A percentile compares a stretch with the other conserved stretches of the same genome.
Conservation (phyloP, 2,329 filamentous ascomycete genomes). For the Fusarium brachygibbosum region DNA sequence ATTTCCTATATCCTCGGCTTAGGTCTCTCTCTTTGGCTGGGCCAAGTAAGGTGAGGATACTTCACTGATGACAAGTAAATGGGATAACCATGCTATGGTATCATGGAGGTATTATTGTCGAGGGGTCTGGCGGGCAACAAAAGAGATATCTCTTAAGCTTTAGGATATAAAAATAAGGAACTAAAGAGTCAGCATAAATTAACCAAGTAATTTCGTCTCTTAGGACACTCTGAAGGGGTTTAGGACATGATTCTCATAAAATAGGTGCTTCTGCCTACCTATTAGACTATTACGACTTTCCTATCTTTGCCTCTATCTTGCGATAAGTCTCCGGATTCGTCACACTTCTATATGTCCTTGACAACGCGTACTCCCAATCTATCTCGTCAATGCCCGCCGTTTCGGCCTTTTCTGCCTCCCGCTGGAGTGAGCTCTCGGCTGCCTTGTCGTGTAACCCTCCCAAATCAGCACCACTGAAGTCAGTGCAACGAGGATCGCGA, state of each 20-base stretch:
- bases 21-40: no score
- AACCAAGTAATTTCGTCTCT: no score
- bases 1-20: no score
- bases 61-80: no score
- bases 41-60: no score
- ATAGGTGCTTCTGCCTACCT: not conserved
- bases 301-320: slow-evolving; percentile 46
- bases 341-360: slow-evolving; percentile 65
- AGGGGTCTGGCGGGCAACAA: no score
- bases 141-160: no score
- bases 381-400: slow-evolving; percentile 50
- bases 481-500: slow-evolving; percentile 73
- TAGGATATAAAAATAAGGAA: no score
- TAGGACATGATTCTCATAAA: not conserved
- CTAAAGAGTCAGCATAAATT: no score
- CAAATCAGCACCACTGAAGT: slow-evolving; percentile 80
- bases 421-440: slow-evolving; percentile 62
- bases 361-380: slow-evolving; percentile 68
- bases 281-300: slow-evolving; percentile 13
- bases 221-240: no score
- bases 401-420: slow-evolving; percentile 47
- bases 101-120: no score
- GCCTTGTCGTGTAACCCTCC: slow-evolving; percentile 64
- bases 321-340: slow-evolving; percentile 61
- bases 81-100: no score